Base-by-base conservation (phyloP, 2,329 filamentous ascomycete species). In the Aureobasidium subglaciale region DNA sequence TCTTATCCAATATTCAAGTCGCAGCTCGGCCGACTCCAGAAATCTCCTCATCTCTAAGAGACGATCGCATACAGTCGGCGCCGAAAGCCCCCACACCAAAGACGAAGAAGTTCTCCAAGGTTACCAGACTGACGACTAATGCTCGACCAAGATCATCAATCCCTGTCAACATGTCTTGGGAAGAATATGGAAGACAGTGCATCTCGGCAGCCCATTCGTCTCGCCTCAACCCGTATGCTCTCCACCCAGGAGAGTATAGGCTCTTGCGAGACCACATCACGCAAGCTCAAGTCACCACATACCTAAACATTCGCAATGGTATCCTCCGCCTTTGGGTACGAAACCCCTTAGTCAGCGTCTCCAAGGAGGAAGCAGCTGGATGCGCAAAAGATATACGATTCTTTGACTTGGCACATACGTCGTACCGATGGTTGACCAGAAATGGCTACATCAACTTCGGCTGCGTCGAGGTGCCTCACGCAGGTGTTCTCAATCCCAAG, bases 391-490 rank as follows among this genome's bases (percentile, higher is more conserved):
- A 96, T 64, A 78, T 80, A 54, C 84, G 90, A 54, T 97, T 90
- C 84, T 96, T 96, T 70, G 86, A 90, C 58, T 81, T 92, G 42
- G 91, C 93, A 9, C 88, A 84, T 61, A 80, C 96, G 56, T 93
- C 90, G 61, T 95, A 93, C 67, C 85, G 95, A 69, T 99, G 92
- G 92, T 81, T 99, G 16, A 78, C 91, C 56, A 85, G 92, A 58
- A 84, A 87, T 61, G 93, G 93, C 18, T 96, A 95, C 69, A 95
- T 99, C 74, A 99, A 99, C 70, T 96, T 90, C 68, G 93, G 95
- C 15, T 97, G 93, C 68, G 80, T 93, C 2, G 83, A 90, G 65
- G 74, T 90, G n/a, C 81, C 82, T 32, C 59, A 50, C 18, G 49
- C 35, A 7, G 42, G 34, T 1, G 5, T 46, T n/a, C 43, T 46